These are phyloP conservation scores for Phyllosticta citribraziliensis DNA, from an alignment of 2,329 filamentous ascomycete species.

Conservation along the genomic window DNA sequence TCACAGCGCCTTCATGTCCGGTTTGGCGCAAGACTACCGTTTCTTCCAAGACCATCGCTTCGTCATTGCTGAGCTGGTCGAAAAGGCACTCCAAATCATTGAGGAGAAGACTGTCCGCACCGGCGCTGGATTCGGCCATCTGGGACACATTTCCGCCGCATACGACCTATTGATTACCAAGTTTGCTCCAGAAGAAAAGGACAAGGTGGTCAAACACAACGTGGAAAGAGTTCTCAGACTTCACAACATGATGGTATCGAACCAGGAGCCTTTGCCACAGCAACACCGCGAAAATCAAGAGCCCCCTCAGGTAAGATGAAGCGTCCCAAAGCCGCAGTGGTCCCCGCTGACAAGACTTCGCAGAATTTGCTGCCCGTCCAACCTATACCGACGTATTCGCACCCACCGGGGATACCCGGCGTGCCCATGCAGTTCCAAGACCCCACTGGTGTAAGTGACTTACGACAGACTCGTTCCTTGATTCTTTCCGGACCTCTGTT, in stretches of 20 bases:
- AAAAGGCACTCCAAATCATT: constrained; percentile 20
- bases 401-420: background rate
- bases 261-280: constrained; percentile 3
- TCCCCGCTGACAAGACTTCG: background rate
- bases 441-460: background rate
- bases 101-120: constrained; percentile 25
- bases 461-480: background rate
- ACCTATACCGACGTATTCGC: background rate
- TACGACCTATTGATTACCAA: constrained; percentile 7
- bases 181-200: constrained; percentile 1
- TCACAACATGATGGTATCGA: background rate
- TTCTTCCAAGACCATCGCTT: constrained; percentile 18
- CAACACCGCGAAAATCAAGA: background rate
- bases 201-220: constrained; percentile 1
- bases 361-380: background rate
- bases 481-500: background rate
- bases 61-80: constrained; percentile 21
- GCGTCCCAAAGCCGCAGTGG: background rate
- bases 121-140: constrained; percentile 4
- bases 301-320: background rate
- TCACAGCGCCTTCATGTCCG: constrained; percentile 5
- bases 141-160: constrained; percentile 8
- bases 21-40: constrained; percentile 15
- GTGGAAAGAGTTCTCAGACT: constrained; percentile 6
- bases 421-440: background rate